These are phyloP conservation scores for Breviolum minutum DNA, from an alignment of 73 alveolate genomes.

Conservation along the genomic window DNA sequence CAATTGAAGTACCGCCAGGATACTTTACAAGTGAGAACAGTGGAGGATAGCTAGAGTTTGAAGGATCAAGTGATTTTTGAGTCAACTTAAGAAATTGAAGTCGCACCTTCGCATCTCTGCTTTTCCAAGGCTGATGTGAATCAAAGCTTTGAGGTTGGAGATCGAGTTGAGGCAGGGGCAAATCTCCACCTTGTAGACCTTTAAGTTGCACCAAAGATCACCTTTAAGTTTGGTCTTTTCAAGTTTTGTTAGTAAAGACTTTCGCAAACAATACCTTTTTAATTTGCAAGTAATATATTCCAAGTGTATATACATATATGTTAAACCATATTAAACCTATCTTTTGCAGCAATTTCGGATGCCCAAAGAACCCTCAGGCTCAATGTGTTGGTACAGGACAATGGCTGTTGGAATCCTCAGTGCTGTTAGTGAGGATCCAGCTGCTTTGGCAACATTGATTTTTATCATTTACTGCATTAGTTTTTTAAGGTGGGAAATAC, in stretches of 20 bases:
- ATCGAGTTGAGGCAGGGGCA: constrained; percentile 86
- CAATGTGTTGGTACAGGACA: constrained; percentile 51
- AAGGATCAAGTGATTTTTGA: too few species aligned
- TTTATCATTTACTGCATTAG: too few species aligned
- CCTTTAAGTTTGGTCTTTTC: not conserved
- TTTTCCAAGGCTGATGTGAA: not conserved
- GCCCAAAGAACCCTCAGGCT: not conserved
- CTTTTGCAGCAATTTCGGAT: not conserved
- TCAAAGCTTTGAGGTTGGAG: constrained; percentile 75
- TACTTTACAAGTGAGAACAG: too few species aligned
- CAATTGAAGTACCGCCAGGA: too few species aligned
- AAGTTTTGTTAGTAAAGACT: not conserved
- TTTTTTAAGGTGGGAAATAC: too few species aligned
- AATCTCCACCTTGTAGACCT: too few species aligned
- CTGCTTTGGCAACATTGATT: too few species aligned
- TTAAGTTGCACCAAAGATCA: not conserved
- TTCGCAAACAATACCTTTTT: not conserved
- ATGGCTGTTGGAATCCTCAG: constrained; percentile 57
- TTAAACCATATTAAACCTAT: not conserved
- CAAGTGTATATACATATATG: not conserved
- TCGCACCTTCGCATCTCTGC: too few species aligned
- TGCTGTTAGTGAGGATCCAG: not conserved
- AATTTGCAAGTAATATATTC: not conserved
- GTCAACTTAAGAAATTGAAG: too few species aligned
- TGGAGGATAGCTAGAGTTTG: too few species aligned